These are phyloP conservation scores for Starmerella bombi DNA, from an alignment of 805 yeast species.

Conservation along the genomic window DNA sequence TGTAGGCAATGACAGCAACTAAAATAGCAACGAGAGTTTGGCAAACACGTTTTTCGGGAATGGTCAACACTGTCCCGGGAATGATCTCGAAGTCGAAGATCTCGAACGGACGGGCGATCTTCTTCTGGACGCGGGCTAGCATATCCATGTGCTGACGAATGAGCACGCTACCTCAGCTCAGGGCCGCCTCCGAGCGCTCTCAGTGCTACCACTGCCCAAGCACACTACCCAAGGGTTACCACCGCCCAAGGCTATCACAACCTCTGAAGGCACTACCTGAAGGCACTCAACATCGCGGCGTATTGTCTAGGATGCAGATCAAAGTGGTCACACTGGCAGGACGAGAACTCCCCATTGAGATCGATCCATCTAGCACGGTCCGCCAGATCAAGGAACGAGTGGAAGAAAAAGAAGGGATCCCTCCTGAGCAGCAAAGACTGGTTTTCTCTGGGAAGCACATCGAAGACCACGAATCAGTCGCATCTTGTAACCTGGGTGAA, in stretches of 20 bases:
- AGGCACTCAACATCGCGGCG: background rate
- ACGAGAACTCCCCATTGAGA: conserved; percentile 23
- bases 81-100: conserved; percentile 16
- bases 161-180: too few species aligned
- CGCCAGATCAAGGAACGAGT: conserved; percentile 74
- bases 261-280: background rate
- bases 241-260: too few species aligned
- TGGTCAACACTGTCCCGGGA: conserved; percentile 14
- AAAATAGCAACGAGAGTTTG: conserved; percentile 5
- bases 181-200: too few species aligned
- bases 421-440: conserved; percentile 89
- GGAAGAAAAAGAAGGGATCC: conserved; percentile 94
- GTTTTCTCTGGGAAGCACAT: conserved; percentile 84
- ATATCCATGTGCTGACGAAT: background rate
- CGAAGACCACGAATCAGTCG: conserved; percentile 66
- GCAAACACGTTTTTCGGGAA: conserved; percentile 4
- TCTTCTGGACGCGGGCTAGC: conserved; percentile 1
- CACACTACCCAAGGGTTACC: too few species aligned
- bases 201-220: too few species aligned
- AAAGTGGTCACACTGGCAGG: conserved; percentile 20
- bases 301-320: conserved; percentile 12
- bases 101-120: conserved; percentile 3
- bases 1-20: conserved; percentile 11
- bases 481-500: conserved; percentile 59
- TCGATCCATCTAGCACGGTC: conserved; percentile 32